Evolutionary conservation across 257 asterid genomes (phyloP), one percentile per base, ranked within the genome.

Genomic region (Nicotiana noctiflora): DNA sequence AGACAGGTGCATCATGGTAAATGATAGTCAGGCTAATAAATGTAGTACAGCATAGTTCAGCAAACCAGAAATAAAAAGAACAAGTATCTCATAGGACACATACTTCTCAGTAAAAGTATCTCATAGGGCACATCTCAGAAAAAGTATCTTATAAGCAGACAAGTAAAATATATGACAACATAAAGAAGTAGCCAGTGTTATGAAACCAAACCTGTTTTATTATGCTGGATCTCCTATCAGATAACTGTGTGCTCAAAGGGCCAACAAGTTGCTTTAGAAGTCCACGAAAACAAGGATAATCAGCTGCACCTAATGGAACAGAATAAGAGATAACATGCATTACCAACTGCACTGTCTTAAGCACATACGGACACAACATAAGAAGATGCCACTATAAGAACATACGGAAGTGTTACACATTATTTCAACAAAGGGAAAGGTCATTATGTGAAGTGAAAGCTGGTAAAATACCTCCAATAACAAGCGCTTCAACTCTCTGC

Each of bases 181-280:
- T 12, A 6, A 52, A 70, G 57, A 70, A 70, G 37, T 72, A 44
- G 34, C 57, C 77, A 21, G 57, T 44, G 31, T 40, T 19, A 70
- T 44, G 21, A 12, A 49, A 70, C 8, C 78, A 81, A 34, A 94
- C 99, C 98, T 96, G 98, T 89, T 96, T 94, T 87, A 96, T 98
- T 82, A 96, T 92, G 92, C 94, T 96, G 83, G 99, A 96, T 82
- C 99, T 91, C 75, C 99, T 90, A 87, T 96, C 99, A 80, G 99
- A 91, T 83, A 96, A 87, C 82, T 96, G 99, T 65, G 92, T 84
- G 89, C 95, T 92, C 84, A 96, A 89, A 75, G 98, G 99, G 81
- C 88, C 89, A 87, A 90, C 88, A 78, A 96, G 90, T 85, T 96
- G 99, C 93, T 94, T 96, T 19, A 96, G 88, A 85, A 96, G 98